These are phyloP conservation scores for Amanita phalloides DNA, from an alignment of 768 basidiomycete species.

Conservation along the genomic window DNA sequence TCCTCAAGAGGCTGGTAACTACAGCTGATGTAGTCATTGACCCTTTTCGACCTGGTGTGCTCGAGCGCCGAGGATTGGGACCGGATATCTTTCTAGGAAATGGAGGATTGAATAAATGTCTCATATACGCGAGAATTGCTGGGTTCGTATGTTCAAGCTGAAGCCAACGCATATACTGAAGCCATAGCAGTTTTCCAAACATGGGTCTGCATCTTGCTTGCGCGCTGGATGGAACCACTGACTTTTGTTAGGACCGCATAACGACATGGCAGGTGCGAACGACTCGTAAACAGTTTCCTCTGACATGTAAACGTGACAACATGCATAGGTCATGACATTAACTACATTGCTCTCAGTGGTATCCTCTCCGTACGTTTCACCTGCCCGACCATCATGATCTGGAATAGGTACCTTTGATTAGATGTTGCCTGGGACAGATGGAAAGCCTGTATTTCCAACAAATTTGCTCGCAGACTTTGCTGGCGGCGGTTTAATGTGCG, in stretches of 20 bases:
- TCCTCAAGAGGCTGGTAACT: constrained; percentile 46
- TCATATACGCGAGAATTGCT: constrained; percentile 67
- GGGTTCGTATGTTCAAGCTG: constrained; percentile 37
- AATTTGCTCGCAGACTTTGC: constrained; percentile 80
- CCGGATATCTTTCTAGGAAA: constrained; percentile 61
- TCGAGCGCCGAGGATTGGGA: constrained; percentile 69
- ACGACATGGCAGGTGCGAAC: constrained; percentile 62
- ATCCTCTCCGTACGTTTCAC: background rate
- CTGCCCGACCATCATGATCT: constrained; percentile 40
- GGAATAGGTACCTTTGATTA: constrained; percentile 14
- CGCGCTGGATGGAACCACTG: background rate
- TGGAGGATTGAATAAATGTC: constrained; percentile 45
- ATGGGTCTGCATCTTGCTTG: constrained; percentile 27
- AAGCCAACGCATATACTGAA: background rate
- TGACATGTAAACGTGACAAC: background rate
- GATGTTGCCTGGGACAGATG: constrained; percentile 57
- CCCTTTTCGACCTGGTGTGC: constrained; percentile 73
- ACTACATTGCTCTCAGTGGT: constrained; percentile 75
- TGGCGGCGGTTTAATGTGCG: constrained; percentile 68
- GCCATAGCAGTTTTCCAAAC: constrained; percentile 41
- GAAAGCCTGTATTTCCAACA: constrained; percentile 60
- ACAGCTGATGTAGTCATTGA: constrained; percentile 77
- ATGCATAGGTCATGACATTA: constrained; percentile 65
- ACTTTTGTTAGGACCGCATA: constrained; percentile 44
- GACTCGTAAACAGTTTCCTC: background rate